phyloP scores from a whole-genome alignment of 1,139 yeast genomes.

The Geotrichum restrictum region DNA sequence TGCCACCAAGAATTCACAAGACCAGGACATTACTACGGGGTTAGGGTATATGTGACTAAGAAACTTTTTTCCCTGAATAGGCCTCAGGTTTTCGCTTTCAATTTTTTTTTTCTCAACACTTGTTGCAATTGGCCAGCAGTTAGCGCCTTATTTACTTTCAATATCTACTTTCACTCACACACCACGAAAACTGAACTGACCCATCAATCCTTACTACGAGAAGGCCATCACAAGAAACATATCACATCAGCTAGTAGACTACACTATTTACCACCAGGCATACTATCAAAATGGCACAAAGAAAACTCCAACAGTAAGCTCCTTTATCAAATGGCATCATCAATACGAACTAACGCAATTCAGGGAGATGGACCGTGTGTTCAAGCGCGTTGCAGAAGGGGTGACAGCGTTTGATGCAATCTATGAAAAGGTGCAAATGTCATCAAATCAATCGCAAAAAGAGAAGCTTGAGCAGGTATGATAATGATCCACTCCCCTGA shows the following conservation, averaged over 20 bases:
- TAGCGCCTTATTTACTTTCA: neutral
- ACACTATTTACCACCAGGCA: neutral
- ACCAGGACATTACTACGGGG: too few relatives aligned
- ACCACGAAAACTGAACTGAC: neutral
- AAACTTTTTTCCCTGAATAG: neutral
- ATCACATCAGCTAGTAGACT: neutral
- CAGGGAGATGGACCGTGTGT: conserved; percentile 87
- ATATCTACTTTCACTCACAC: neutral
- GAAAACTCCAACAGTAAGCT: conserved; percentile 59
- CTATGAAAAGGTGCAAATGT: conserved; percentile 76
- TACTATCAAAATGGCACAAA: conserved; percentile 53
- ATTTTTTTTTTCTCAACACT: conserved; percentile 6
- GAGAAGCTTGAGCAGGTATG: conserved; percentile 70
- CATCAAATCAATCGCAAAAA: conserved; percentile 84
- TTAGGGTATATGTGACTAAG: conserved; percentile 2
- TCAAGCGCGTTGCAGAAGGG: conserved; percentile 94
- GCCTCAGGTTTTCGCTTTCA: too few relatives aligned
- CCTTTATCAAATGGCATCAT: neutral
- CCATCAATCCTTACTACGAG: too few relatives aligned
- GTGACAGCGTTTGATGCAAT: conserved; percentile 78
- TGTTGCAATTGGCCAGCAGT: conserved; percentile 7
- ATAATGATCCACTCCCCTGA: neutral
- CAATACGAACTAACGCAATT: neutral
- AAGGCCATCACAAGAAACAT: too few relatives aligned
- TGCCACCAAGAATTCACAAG: too few relatives aligned